Evolutionary conservation across 306 rosid genomes (phyloP).

Genomic region (Cucumis hystrix): DNA sequence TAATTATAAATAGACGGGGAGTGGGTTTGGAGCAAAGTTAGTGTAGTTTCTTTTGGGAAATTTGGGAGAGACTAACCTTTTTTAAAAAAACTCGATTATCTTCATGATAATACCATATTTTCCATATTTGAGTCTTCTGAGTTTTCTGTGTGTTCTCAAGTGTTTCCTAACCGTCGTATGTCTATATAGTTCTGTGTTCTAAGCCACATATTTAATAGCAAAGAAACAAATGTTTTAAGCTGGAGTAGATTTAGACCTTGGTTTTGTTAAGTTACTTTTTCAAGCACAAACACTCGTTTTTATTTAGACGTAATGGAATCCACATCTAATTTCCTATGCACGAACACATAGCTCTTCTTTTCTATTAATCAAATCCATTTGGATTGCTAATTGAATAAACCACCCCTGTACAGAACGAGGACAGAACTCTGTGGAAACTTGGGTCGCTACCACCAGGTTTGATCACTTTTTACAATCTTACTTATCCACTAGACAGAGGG

Average conservation of each 20-base stretch:
- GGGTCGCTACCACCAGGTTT: constrained; percentile 91
- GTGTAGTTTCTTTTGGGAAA: too few relatives aligned
- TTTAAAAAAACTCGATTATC: too few relatives aligned
- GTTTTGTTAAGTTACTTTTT: background rate
- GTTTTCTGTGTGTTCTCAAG: too few relatives aligned
- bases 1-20: too few relatives aligned
- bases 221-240: background rate
- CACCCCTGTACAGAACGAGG: constrained; percentile 59
- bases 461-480: constrained; percentile 82
- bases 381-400: constrained; percentile 14
- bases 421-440: constrained; percentile 94
- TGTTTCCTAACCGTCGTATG: too few relatives aligned
- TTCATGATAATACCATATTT: too few relatives aligned
- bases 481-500: constrained; percentile 62
- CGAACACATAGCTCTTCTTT: background rate
- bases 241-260: background rate
- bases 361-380: background rate
- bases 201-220: background rate
- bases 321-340: background rate
- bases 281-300: background rate
- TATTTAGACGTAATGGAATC: background rate
- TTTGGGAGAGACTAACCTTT: too few relatives aligned
- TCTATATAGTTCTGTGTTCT: background rate
- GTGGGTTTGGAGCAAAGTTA: too few relatives aligned
- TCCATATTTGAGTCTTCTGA: too few relatives aligned